These are phyloP conservation scores for Tagetes erecta DNA, from an alignment of 129 eudicot species.

Conservation along the genomic window DNA sequence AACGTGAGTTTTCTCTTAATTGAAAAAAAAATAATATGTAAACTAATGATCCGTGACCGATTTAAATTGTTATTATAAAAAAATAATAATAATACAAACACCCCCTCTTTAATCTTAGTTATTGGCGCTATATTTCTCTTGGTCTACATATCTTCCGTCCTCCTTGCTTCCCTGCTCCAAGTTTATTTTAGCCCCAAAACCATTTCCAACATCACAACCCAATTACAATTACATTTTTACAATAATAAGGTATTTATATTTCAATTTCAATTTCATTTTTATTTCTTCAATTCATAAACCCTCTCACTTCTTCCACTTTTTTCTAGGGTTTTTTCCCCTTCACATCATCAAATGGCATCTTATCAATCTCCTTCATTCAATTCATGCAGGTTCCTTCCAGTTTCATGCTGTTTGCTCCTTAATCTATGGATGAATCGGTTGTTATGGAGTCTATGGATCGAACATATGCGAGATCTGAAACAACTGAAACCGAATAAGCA, in stretches of 20 bases:
- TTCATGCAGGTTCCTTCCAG: no score
- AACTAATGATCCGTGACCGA: no score
- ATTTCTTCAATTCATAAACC: slow-evolving; percentile 28
- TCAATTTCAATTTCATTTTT: slow-evolving; percentile 25
- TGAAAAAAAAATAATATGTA: no score
- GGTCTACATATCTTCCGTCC: slow-evolving; percentile 17
- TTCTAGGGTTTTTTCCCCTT: slow-evolving; percentile 51
- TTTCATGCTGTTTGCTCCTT: no score
- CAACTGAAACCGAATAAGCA: no score
- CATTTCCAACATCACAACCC: neutral
- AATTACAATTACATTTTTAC: slow-evolving; percentile 17
- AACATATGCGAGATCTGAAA: no score
- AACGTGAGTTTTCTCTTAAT: no score
- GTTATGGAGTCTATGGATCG: no score
- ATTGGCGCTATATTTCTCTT: neutral
- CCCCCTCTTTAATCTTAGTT: neutral
- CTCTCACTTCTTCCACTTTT: slow-evolving; percentile 27
- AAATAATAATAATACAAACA: neutral
- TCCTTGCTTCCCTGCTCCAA: slow-evolving; percentile 34
- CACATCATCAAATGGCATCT: slow-evolving; percentile 42
- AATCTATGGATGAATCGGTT: no score
- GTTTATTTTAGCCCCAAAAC: slow-evolving; percentile 26
- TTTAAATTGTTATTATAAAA: neutral
- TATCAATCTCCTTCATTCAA: neutral
- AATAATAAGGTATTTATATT: neutral